phyloP scores from a whole-genome alignment of 2,329 filamentous ascomycete genomes.

The Penicillium freii region DNA sequence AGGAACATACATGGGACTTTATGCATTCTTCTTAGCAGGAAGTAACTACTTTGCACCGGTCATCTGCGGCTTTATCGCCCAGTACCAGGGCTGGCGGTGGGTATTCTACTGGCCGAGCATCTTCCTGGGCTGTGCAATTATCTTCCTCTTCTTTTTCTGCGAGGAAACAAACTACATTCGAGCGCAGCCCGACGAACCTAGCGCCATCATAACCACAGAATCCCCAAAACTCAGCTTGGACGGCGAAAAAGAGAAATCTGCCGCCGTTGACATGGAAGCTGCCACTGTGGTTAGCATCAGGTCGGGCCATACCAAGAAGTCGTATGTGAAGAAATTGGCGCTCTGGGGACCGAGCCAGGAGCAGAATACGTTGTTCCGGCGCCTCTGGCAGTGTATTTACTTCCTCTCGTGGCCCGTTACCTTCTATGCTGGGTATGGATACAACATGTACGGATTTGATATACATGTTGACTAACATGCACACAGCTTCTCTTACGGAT shows the following conservation, averaged over 20 bases:
- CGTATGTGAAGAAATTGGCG: constrained; percentile 35
- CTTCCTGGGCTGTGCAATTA: constrained; percentile 46
- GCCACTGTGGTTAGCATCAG: constrained; percentile 15
- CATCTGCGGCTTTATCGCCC: constrained; percentile 48
- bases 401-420: constrained; percentile 41
- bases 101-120: constrained; percentile 54
- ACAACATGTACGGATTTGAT: neutral
- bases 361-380: constrained; percentile 35
- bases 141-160: constrained; percentile 55
- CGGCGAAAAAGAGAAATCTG: constrained; percentile 22
- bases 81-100: constrained; percentile 50
- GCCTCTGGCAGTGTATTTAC: constrained; percentile 34
- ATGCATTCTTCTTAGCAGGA: constrained; percentile 42
- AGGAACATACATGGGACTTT: constrained; percentile 42
- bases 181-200: constrained; percentile 14
- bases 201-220: neutral
- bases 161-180: constrained; percentile 55
- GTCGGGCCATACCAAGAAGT: constrained; percentile 30
- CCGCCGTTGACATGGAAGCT: constrained; percentile 6
- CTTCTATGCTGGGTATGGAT: constrained; percentile 37
- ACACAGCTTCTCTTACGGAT: constrained; percentile 39
- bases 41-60: constrained; percentile 48
- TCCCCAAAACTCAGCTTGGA: constrained; percentile 11
- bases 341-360: constrained; percentile 28
- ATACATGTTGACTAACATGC: constrained; percentile 4